These are phyloP conservation scores for Phytophthora constricta DNA, from an alignment of 352 stramenopile genomes.

Conservation along the genomic window DNA sequence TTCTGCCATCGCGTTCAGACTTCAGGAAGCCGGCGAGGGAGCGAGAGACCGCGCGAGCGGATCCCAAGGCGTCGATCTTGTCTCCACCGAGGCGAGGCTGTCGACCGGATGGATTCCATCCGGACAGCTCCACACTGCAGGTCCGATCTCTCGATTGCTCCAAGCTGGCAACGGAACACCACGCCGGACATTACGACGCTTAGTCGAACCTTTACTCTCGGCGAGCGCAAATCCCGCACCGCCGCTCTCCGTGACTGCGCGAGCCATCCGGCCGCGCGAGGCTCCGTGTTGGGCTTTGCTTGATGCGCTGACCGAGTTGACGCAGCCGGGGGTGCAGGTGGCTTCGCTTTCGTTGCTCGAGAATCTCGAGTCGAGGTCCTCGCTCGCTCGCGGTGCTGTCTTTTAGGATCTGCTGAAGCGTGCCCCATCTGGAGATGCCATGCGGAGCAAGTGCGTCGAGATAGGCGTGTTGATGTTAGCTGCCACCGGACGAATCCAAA, in stretches of 20 bases:
- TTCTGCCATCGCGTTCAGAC: background rate
- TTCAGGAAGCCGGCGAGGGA: slow-evolving; percentile 31
- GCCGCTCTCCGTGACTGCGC: slow-evolving; percentile 16
- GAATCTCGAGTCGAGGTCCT: slow-evolving; percentile 4
- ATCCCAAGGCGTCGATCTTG: slow-evolving; percentile 9
- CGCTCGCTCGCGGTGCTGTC: background rate
- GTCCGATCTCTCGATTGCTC: slow-evolving; percentile 29
- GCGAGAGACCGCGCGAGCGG: slow-evolving; percentile 29
- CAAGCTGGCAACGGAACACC: background rate
- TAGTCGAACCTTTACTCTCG: slow-evolving; percentile 31
- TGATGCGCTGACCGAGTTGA: slow-evolving; percentile 35
- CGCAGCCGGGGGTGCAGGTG: slow-evolving; percentile 34
- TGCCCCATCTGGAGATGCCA: slow-evolving; percentile 18
- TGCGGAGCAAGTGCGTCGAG: background rate
- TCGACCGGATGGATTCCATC: slow-evolving; percentile 1
- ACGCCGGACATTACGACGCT: slow-evolving; percentile 16
- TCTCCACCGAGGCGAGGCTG: slow-evolving; percentile 1
- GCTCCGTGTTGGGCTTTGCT: slow-evolving; percentile 12
- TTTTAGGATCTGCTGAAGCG: slow-evolving; percentile 24
- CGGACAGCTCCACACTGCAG: background rate
- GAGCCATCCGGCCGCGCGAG: slow-evolving; percentile 2
- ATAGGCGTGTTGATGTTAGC: background rate
- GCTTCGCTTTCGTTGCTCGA: slow-evolving; percentile 28
- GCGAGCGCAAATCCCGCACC: slow-evolving; percentile 28
- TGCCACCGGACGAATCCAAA: background rate